Percentiles rank a stretch among this genome's conserved stretches.
Conservation (phyloP, 2,329 filamentous ascomycete species). For the Nakataea oryzae region DNA sequence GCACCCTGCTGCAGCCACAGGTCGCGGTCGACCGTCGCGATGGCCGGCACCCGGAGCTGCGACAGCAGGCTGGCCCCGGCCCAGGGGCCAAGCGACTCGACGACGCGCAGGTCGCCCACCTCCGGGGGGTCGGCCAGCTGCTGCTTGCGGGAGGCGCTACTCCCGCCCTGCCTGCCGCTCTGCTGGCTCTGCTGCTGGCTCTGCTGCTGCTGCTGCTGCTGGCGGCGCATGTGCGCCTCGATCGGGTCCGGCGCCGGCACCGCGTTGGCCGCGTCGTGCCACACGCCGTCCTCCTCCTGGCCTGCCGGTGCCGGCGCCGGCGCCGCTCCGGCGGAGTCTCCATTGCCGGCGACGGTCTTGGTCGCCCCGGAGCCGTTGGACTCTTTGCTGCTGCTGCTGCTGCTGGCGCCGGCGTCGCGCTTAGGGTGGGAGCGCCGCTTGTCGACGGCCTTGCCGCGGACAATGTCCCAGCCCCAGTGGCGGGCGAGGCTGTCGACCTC, state of each 20-base stretch:
- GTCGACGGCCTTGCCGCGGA: slow-evolving; percentile 59
- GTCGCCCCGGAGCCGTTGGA: slow-evolving; percentile 10
- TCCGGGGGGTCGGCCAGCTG: slow-evolving; percentile 24
- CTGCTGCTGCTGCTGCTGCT: slow-evolving; percentile 9
- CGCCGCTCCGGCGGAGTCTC: slow-evolving; percentile 14
- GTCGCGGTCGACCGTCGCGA: slow-evolving; percentile 62
- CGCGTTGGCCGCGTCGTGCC: slow-evolving; percentile 31
- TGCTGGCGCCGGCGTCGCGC: slow-evolving; percentile 5
- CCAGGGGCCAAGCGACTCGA: slow-evolving; percentile 66
- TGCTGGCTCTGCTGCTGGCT: not conserved
- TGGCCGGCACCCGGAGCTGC: slow-evolving; percentile 56
- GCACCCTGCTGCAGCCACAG: slow-evolving; percentile 59
- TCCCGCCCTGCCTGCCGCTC: not conserved
- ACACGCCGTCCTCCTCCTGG: slow-evolving; percentile 14
- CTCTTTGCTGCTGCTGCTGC: not conserved
- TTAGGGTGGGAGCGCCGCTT: slow-evolving; percentile 22
- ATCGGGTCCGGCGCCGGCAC: slow-evolving; percentile 45
- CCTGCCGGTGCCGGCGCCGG: not conserved
- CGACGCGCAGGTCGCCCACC: slow-evolving; percentile 51
- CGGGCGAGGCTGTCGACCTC: slow-evolving; percentile 62
- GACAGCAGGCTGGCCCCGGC: slow-evolving; percentile 61
- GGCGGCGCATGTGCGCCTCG: slow-evolving; percentile 42
- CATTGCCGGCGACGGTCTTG: slow-evolving; percentile 3
- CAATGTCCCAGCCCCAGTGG: slow-evolving; percentile 64
- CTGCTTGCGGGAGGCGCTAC: not conserved